phyloP scores from a whole-genome alignment of 805 yeast genomes.

The Zygosaccharomyces bailii region DNA sequence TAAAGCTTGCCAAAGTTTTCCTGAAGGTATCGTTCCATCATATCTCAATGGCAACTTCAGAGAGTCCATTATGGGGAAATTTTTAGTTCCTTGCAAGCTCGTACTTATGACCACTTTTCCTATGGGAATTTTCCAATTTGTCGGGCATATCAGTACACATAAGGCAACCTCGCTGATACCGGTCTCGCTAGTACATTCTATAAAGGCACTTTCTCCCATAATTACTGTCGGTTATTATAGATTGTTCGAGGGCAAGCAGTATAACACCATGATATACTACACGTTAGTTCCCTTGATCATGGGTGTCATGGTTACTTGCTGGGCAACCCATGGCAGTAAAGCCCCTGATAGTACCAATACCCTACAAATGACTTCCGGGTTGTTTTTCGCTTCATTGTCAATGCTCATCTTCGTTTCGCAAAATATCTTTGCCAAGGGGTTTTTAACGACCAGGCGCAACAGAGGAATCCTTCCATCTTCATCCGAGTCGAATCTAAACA shows the following conservation, averaged over 20 bases:
- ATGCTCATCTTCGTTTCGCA: conserved; percentile 68
- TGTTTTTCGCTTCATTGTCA: conserved; percentile 40
- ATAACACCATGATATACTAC: conserved; percentile 63
- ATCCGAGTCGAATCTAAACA: conserved; percentile 20
- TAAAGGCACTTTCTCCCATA: conserved; percentile 87
- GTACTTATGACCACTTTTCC: conserved; percentile 73
- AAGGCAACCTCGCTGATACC: conserved; percentile 90
- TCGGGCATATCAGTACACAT: conserved; percentile 88
- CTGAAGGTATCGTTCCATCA: conserved; percentile 36
- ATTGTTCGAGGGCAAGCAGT: conserved; percentile 53
- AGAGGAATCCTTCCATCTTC: conserved; percentile 26
- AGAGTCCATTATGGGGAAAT: conserved; percentile 35
- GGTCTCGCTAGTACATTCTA: conserved; percentile 91
- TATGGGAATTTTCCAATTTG: conserved; percentile 90
- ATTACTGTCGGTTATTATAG: conserved; percentile 81
- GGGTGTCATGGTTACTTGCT: conserved; percentile 84
- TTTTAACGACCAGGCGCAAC: conserved; percentile 50
- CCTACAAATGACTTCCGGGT: conserved; percentile 32
- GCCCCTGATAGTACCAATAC: conserved; percentile 8
- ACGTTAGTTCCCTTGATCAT: conserved; percentile 73
- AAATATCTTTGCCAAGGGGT: conserved; percentile 74
- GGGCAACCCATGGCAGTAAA: conserved; percentile 37
- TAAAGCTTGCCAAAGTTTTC: conserved; percentile 25
- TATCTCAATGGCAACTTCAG: conserved; percentile 35
- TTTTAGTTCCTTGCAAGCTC: conserved; percentile 52